Evolutionary conservation across 805 yeast genomes (phyloP), one percentile per base, ranked within the genome.

Genomic region (Huiozyma naganishii): DNA sequence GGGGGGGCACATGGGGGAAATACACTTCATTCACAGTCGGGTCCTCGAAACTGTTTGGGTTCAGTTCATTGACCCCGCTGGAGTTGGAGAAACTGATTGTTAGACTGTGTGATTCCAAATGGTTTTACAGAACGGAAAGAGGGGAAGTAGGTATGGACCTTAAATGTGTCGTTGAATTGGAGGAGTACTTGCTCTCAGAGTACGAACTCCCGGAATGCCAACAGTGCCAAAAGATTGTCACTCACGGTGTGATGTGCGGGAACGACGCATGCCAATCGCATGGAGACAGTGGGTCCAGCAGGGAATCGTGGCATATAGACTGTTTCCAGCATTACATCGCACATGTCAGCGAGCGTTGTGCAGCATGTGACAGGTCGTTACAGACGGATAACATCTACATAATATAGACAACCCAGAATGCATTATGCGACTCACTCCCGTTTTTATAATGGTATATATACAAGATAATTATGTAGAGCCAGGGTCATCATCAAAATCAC

Each of bases 241-340:
- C 53, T 8, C 54, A 52, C 38, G 65, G 65, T 27, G 53, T 55
- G 4, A 42, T 50, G 35, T 57, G 64, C 37, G 50, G 45, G 4
- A 50, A 47, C 41, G 43, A 45, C 4, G 34, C 35, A 5, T 41
- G 48, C 29, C 32, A 36, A 4, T 36, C 40, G 6, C 34, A 32
- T 9, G 41, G 39, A 3, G 39, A 30, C 17, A 40, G 38, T 27
- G 27, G 27, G 32, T 5, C 36, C 33, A 29, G 37, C 11, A 33
- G 45, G 10, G 36, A 13, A n/a, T 41, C 51, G 4, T 59, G 63
- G 62, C 65, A 61, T 45, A 47, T 56, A 5, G 60, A 59, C 35
- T 61, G 65, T 41, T 57, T 55, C 42, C 54, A 54, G 36, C 62
- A 61, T 43, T 49, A 56, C 39, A 37, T 57, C n/a, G 42, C 50